Evolutionary conservation across 2,329 filamentous ascomycete species (phyloP).

Genomic region (Paraphoma sp.): DNA sequence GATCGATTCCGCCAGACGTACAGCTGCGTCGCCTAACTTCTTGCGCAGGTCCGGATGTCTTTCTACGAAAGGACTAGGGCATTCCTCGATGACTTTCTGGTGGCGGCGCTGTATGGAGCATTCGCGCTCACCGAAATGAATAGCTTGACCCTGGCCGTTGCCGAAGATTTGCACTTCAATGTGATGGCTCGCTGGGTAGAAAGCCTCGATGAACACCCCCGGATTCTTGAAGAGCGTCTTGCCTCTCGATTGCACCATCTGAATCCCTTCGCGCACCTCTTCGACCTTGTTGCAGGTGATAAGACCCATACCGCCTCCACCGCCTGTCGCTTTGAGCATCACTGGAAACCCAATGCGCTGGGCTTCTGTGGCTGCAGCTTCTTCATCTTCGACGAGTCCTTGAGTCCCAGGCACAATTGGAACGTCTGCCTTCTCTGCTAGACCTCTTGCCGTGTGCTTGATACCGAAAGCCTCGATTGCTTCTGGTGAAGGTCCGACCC

Average conservation of each 20-base stretch:
- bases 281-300: conserved; percentile 72
- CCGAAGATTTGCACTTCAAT: conserved; percentile 93
- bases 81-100: conserved; percentile 92
- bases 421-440: conserved; percentile 60
- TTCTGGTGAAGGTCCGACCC: conserved; percentile 64
- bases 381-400: conserved; percentile 55
- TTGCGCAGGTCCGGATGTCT: conserved; percentile 62
- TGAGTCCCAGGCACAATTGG: conserved; percentile 63
- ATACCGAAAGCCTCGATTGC: conserved; percentile 64
- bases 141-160: conserved; percentile 77
- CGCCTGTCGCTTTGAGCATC: conserved; percentile 67
- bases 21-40: conserved; percentile 71
- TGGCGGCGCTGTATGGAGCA: conserved; percentile 87
- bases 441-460: conserved; percentile 63
- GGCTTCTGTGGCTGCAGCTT: conserved; percentile 55
- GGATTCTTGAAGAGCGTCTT: conserved; percentile 81
- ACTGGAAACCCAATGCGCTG: conserved; percentile 59
- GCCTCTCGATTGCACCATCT: conserved; percentile 77
- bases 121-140: conserved; percentile 86
- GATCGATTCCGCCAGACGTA: conserved; percentile 65
- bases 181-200: conserved; percentile 79
- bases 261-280: conserved; percentile 74
- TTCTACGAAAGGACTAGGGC: conserved; percentile 73
- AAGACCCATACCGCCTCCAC: conserved; percentile 82
- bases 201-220: conserved; percentile 84